A percentile compares a stretch with the other conserved stretches of the same genome.
phyloP scores from a whole-genome alignment of 306 rosid genomes.

The Lathyrus oleraceus region DNA sequence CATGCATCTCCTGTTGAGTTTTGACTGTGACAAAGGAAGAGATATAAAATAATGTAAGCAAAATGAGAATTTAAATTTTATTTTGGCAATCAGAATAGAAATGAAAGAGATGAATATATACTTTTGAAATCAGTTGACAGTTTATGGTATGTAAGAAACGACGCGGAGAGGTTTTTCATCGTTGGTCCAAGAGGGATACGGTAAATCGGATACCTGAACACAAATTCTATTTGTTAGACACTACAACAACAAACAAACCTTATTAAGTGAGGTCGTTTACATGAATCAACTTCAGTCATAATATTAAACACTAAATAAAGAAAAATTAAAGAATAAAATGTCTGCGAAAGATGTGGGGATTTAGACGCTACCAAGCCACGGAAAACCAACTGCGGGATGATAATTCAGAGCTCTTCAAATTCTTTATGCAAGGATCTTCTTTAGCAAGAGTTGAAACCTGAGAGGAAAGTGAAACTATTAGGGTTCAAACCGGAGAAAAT shows the following conservation, averaged over 20 bases:
- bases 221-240: slow-evolving; percentile 27
- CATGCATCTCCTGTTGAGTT: slow-evolving; percentile 30
- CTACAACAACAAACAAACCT: too few relatives aligned
- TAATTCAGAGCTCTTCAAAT: slow-evolving; percentile 55
- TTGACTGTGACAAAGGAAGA: slow-evolving; percentile 35
- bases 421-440: slow-evolving; percentile 46
- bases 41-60: not conserved
- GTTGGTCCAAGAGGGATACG: slow-evolving; percentile 59
- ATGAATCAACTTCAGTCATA: too few relatives aligned
- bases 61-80: not conserved
- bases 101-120: slow-evolving; percentile 33
- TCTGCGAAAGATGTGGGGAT: not conserved
- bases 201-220: slow-evolving; percentile 71
- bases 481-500: slow-evolving; percentile 5
- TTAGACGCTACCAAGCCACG: slow-evolving; percentile 58
- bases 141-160: slow-evolving; percentile 63
- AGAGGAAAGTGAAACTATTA: slow-evolving; percentile 17
- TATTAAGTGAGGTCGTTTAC: too few relatives aligned
- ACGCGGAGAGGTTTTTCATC: slow-evolving; percentile 49
- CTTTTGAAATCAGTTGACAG: slow-evolving; percentile 44
- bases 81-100: slow-evolving; percentile 8
- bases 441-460: slow-evolving; percentile 55
- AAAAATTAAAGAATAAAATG: not conserved
- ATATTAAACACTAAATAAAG: not conserved
- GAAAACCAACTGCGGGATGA: slow-evolving; percentile 61